These are phyloP conservation scores for Malus fusca DNA, from an alignment of 306 rosid genomes.

Conservation along the genomic window DNA sequence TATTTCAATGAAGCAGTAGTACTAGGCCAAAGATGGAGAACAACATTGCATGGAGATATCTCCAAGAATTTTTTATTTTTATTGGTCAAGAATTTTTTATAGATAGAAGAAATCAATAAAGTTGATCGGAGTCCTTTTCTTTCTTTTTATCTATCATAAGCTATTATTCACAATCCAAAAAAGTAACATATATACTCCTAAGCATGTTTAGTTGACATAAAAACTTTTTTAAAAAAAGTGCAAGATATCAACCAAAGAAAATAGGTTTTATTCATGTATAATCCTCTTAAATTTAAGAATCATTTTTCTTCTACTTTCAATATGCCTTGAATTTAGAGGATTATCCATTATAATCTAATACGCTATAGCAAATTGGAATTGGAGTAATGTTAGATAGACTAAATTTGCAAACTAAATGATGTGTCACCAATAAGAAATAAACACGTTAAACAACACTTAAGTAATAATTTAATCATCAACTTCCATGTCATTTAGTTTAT, in stretches of 20 bases:
- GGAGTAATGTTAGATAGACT: no score
- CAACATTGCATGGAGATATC: slow-evolving; percentile 32
- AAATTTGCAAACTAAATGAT: no score
- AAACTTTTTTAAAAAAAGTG: background rate
- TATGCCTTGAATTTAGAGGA: background rate
- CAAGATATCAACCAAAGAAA: background rate
- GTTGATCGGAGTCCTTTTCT: background rate
- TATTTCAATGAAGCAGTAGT: slow-evolving; percentile 15
- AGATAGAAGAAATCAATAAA: background rate
- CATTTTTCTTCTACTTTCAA: no score
- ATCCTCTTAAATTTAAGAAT: background rate
- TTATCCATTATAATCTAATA: no score
- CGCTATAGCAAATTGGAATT: no score
- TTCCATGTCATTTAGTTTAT: no score
- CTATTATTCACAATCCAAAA: background rate
- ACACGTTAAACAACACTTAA: no score
- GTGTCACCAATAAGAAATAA: no score
- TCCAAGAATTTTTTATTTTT: slow-evolving; percentile 12
- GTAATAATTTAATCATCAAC: no score
- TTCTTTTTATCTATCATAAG: background rate
- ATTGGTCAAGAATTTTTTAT: background rate
- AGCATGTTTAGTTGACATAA: background rate
- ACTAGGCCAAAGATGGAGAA: slow-evolving; percentile 31
- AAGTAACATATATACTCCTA: background rate
- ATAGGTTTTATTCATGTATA: no score